Evolutionary conservation across 1,284 basidiomycete genomes (phyloP).

Genomic region (Abortiporus biennis): DNA sequence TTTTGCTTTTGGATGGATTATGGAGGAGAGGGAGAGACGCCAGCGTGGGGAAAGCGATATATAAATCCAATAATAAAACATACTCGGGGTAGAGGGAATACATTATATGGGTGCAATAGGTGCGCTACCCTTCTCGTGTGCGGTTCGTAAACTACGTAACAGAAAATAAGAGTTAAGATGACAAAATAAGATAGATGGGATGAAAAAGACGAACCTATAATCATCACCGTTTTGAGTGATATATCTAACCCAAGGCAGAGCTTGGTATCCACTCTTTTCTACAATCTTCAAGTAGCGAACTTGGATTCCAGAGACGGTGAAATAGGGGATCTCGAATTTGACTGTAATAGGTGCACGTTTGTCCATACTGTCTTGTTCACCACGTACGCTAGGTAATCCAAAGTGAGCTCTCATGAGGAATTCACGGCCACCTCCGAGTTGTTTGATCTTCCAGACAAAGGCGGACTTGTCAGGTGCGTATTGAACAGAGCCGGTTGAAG

Average conservation of each 20-base stretch:
- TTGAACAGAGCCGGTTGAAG: slow-evolving; percentile 87
- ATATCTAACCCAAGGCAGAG: slow-evolving; percentile 87
- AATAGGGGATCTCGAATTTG: slow-evolving; percentile 98
- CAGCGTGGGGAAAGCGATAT: no score
- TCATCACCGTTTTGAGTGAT: slow-evolving; percentile 97
- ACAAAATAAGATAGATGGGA: background rate
- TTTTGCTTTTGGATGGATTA: no score
- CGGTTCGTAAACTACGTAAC: slow-evolving; percentile 58
- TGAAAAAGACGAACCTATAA: slow-evolving; percentile 58
- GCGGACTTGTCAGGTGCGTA: slow-evolving; percentile 95
- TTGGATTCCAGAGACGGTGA: slow-evolving; percentile 95
- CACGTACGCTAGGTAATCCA: slow-evolving; percentile 85
- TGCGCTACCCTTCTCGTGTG: slow-evolving; percentile 69
- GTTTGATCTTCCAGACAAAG: slow-evolving; percentile 98
- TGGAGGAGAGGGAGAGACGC: no score
- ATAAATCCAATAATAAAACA: no score
- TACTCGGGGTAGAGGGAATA: no score
- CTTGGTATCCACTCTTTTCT: slow-evolving; percentile 96
- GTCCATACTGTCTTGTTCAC: slow-evolving; percentile 75
- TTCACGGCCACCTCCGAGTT: slow-evolving; percentile 87
- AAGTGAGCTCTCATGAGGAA: slow-evolving; percentile 97
- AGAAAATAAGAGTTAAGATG: background rate
- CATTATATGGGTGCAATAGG: slow-evolving; percentile 53
- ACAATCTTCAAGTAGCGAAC: slow-evolving; percentile 97
- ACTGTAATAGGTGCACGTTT: slow-evolving; percentile 93